Evolutionary conservation across 805 yeast species (phyloP).

Genomic region (Tanozyma kutaoensis): DNA sequence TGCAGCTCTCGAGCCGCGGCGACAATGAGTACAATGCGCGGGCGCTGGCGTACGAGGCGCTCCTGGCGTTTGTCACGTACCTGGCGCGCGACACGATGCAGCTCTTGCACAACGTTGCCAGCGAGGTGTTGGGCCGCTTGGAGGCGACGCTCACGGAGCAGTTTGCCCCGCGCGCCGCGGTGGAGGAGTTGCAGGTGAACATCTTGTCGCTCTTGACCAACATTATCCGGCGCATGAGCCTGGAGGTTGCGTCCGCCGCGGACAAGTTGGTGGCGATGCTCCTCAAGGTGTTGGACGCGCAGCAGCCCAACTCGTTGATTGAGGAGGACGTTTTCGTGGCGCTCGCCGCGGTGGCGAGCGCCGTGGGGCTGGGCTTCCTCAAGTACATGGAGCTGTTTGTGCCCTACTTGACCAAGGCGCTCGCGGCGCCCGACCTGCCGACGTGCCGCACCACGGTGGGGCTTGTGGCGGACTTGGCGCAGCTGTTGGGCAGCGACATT

Average conservation of each 20-base stretch:
- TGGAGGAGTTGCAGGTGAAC: constrained; percentile 84
- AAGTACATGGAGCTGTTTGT: constrained; percentile 71
- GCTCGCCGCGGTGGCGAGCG: constrained; percentile 77
- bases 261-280: constrained; percentile 80
- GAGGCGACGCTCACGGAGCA: constrained; percentile 49
- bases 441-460: constrained; percentile 88
- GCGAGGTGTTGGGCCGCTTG: constrained; percentile 59
- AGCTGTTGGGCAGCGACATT: constrained; percentile 66
- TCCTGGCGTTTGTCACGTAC: constrained; percentile 68
- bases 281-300: constrained; percentile 46
- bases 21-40: constrained; percentile 84
- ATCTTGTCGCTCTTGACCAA: constrained; percentile 67
- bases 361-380: constrained; percentile 57
- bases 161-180: constrained; percentile 53
- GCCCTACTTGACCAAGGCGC: constrained; percentile 70
- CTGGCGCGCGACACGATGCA: constrained; percentile 60
- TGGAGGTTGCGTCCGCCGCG: constrained; percentile 51
- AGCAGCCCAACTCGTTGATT: constrained; percentile 48
- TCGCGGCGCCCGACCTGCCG: constrained; percentile 72
- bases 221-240: constrained; percentile 69
- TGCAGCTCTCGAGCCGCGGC: constrained; percentile 52
- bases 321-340: constrained; percentile 95
- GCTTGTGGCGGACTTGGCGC: constrained; percentile 85
- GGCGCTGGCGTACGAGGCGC: constrained; percentile 94
- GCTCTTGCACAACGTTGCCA: constrained; percentile 58